These are phyloP conservation scores for Syncephalastrum monosporum DNA, from an alignment of 371 early-diverging fungal genomes.

Conservation along the genomic window DNA sequence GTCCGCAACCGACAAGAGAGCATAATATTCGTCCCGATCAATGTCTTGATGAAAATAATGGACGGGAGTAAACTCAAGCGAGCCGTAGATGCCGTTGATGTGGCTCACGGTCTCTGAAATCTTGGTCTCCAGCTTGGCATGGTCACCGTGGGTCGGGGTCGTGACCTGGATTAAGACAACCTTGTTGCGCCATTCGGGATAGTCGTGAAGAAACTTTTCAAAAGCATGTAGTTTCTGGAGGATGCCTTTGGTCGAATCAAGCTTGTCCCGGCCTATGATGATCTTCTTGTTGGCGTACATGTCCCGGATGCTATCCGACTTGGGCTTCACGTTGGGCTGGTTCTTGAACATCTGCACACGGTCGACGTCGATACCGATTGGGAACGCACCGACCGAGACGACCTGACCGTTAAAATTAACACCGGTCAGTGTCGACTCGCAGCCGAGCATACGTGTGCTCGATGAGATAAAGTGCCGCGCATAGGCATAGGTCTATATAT, in stretches of 20 bases:
- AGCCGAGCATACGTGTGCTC: conserved; percentile 90
- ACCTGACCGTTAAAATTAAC: conserved; percentile 75
- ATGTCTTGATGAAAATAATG: conserved; percentile 96
- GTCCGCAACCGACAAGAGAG: conserved; percentile 93
- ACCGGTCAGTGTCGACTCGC: conserved; percentile 85
- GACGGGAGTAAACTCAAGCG: conserved; percentile 92
- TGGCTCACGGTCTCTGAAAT: conserved; percentile 89
- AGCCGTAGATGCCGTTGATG: conserved; percentile 94
- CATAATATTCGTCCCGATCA: conserved; percentile 94
- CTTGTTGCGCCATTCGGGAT: conserved; percentile 89
- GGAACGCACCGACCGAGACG: conserved; percentile 89
- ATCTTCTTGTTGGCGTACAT: conserved; percentile 92
- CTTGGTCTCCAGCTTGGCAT: conserved; percentile 71
- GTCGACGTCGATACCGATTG: conserved; percentile 96
- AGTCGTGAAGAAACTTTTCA: conserved; percentile 84
- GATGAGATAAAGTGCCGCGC: conserved; percentile 95
- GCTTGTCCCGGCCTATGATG: conserved; percentile 97
- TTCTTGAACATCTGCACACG: conserved; percentile 50
- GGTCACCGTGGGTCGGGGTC: conserved; percentile 36
- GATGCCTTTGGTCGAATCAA: conserved; percentile 98
- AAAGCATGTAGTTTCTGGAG: conserved; percentile 95
- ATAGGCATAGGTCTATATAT: conserved; percentile 86
- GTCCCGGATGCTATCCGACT: conserved; percentile 78
- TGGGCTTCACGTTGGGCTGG: conserved; percentile 63
- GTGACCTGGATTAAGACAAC: conserved; percentile 88